Percentiles rank a stretch among this genome's conserved stretches.
Conservation (phyloP, 768 basidiomycete genomes). For the Amyloporia xantha region DNA sequence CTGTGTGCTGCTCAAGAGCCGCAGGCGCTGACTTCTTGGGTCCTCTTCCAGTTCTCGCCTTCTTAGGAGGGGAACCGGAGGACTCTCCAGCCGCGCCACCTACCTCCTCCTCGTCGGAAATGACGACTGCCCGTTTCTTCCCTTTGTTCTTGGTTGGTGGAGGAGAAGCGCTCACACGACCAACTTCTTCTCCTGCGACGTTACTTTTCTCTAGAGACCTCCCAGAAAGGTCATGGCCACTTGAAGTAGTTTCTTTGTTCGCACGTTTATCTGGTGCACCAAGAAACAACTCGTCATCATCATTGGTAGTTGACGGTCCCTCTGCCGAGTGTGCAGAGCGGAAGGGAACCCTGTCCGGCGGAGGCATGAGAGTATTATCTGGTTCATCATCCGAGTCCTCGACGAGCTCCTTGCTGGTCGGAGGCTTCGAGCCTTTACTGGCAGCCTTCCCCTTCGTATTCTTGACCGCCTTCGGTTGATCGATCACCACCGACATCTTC, state of each 20-base stretch:
- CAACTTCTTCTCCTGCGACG: conserved; percentile 2
- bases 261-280: neutral
- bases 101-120: conserved; percentile 18
- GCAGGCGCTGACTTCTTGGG: neutral
- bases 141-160: conserved; percentile 9
- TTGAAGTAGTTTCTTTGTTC: no score
- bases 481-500: conserved; percentile 8
- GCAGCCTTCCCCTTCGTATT: conserved; percentile 13
- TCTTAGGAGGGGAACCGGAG: conserved; percentile 11
- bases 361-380: neutral
- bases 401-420: conserved; percentile 8
- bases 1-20: conserved; percentile 1
- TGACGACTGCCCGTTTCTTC: conserved; percentile 16
- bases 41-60: conserved; percentile 3
- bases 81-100: conserved; percentile 2
- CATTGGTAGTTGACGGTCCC: neutral
- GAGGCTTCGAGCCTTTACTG: conserved; percentile 3
- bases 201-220: no score
- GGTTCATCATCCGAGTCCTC: conserved; percentile 9
- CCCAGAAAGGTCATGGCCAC: no score
- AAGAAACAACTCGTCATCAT: neutral
- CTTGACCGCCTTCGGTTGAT: conserved; percentile 4
- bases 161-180: no score
- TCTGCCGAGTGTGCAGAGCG: neutral
- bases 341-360: neutral